Evolutionary conservation across 2,329 filamentous ascomycete genomes (phyloP), one percentile per base, ranked within the genome.

Genomic region (Shiraia sp.): DNA sequence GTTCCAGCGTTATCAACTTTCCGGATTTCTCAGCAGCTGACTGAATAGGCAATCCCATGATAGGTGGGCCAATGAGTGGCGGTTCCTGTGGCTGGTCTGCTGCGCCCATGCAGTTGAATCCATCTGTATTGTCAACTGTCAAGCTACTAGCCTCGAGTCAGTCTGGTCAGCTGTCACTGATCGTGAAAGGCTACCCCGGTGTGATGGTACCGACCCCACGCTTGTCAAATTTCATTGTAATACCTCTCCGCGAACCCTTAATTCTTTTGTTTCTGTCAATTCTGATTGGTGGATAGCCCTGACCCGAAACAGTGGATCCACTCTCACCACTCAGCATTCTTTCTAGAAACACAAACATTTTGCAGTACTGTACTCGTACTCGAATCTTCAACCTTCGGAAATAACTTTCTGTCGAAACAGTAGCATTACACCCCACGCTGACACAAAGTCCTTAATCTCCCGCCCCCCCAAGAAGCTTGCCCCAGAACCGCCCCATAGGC

Each of bases 401-500:
- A 7, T 12, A 7, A 12, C 7, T 26, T 26, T 26, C 24, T 12
- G 12, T 7, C 12, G 24, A 7, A n/a, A 10, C 13, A 14, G 15
- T 17, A 13, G 10, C 6, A 6, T 6, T 19, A 32, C 15, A 16
- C 15, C 30, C 30, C 13, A 16, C 13, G 13, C 37, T n/a, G n/a
- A n/a, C n/a, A n/a, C n/a, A n/a, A n/a, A n/a, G n/a, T n/a, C n/a
- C n/a, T n/a, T n/a, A 33, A 37, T 42, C 45, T 44, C 40, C 32
- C 33, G 40, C 47, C 44, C 29, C 32, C n/a, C n/a, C n/a, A n/a
- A 38, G 44, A 42, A 30, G 28, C 43, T 38, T 43, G 42, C 55
- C 53, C 48, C 42, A 31, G n/a, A n/a, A n/a, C n/a, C n/a, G n/a
- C n/a, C n/a, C n/a, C n/a, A n/a, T 29, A 28, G 45, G 46, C 45